Evolutionary conservation across 495 filamentous ascomycete genomes (phyloP).

Genomic region (Mytilinidion resinicola): DNA sequence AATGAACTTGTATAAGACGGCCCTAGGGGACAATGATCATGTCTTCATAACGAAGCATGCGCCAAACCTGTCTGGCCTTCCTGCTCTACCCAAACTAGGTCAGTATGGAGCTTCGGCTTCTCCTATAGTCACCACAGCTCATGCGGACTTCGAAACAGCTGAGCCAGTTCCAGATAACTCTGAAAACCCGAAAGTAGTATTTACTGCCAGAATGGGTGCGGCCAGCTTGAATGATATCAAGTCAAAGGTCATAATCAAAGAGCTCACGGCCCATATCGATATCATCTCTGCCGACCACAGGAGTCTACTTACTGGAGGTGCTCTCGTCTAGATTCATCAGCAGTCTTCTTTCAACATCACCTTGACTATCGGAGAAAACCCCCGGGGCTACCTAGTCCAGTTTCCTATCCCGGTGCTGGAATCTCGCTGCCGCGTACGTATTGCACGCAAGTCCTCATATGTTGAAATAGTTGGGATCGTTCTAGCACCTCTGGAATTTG

Average conservation of each 20-base stretch:
- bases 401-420: conserved; percentile 41
- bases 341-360: not conserved
- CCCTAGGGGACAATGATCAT: not conserved
- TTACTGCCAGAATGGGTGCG: too few relatives aligned
- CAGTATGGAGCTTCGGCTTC: not conserved
- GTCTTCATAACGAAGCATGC: not conserved
- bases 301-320: not conserved
- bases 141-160: not conserved
- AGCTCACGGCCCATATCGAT: not conserved
- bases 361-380: not conserved
- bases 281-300: not conserved
- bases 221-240: too few relatives aligned
- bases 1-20: not conserved
- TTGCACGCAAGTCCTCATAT: conserved; percentile 45
- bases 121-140: not conserved
- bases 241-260: too few relatives aligned
- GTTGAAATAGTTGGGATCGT: conserved; percentile 42
- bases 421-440: conserved; percentile 33
- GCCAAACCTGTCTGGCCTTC: not conserved
- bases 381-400: conserved; percentile 7
- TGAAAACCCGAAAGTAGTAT: not conserved
- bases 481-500: conserved; percentile 26
- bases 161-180: not conserved
- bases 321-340: not conserved
- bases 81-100: not conserved